Conservation (phyloP, 208 protist genomes). For the Crithidia expoeki region DNA sequence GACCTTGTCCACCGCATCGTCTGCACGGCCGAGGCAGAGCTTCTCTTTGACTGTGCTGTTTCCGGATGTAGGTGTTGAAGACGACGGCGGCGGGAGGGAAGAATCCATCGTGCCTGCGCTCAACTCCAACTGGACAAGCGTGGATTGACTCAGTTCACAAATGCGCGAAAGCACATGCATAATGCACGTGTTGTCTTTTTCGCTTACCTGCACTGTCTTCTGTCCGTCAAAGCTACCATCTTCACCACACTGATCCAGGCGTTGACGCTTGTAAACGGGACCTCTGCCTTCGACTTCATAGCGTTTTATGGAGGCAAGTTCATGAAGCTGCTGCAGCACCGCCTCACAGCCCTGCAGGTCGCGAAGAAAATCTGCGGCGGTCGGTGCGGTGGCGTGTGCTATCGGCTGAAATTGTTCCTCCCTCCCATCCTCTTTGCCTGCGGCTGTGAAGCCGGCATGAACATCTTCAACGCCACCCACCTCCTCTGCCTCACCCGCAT, state of each 20-base stretch:
- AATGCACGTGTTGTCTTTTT: not conserved
- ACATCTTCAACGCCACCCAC: not conserved
- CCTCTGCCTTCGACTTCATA: not conserved
- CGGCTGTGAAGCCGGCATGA: not conserved
- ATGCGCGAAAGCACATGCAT: conserved; percentile 15
- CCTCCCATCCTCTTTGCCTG: not conserved
- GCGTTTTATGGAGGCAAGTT: not conserved
- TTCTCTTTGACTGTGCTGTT: not conserved
- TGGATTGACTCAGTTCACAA: conserved; percentile 11
- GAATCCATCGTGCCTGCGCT: not conserved
- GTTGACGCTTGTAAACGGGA: conserved; percentile 16
- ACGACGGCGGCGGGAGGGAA: not conserved
- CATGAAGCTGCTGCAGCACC: conserved; percentile 22
- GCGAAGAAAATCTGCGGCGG: conserved; percentile 4
- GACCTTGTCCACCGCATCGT: not conserved
- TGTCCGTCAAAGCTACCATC: not conserved
- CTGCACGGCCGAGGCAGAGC: not conserved
- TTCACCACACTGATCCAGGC: conserved; percentile 5
- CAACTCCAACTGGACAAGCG: not conserved
- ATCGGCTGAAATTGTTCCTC: not conserved
- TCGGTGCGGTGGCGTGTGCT: not conserved
- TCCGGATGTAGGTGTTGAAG: not conserved
- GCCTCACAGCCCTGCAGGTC: conserved; percentile 22
- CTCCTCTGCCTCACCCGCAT: not conserved
- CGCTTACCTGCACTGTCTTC: not conserved